These are phyloP conservation scores for Lathyrus aphaca DNA, from an alignment of 306 rosid genomes.

Conservation along the genomic window DNA sequence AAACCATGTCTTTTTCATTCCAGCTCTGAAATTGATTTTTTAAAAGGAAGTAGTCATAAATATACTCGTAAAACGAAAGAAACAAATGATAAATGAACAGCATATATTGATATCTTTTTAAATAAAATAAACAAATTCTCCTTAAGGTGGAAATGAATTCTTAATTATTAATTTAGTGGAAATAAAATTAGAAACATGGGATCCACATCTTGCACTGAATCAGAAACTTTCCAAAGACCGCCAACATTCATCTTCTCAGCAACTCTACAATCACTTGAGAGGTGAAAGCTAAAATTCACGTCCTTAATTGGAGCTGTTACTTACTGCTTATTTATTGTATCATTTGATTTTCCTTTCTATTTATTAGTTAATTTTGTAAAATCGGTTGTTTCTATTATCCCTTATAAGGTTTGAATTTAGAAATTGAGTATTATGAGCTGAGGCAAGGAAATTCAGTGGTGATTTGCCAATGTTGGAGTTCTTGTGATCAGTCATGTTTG, in stretches of 20 bases:
- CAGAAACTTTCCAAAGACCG: slow-evolving; percentile 27
- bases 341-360: neutral
- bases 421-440: neutral
- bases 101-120: neutral
- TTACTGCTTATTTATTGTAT: neutral
- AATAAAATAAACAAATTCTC: neutral
- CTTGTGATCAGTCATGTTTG: neutral
- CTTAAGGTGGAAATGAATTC: neutral
- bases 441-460: no score
- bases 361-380: neutral
- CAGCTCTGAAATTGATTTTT: neutral
- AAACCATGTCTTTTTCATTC: no score
- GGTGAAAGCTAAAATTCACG: neutral
- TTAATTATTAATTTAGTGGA: neutral
- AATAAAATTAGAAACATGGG: neutral
- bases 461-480: no score
- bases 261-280: neutral
- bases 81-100: neutral
- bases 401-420: neutral
- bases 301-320: slow-evolving; percentile 21
- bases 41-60: neutral
- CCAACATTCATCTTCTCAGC: neutral
- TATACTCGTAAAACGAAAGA: neutral
- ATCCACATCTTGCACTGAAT: slow-evolving; percentile 15
- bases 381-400: neutral